Conservation (phyloP, 805 yeast genomes). For the Hermanozyma aechmeae region DNA sequence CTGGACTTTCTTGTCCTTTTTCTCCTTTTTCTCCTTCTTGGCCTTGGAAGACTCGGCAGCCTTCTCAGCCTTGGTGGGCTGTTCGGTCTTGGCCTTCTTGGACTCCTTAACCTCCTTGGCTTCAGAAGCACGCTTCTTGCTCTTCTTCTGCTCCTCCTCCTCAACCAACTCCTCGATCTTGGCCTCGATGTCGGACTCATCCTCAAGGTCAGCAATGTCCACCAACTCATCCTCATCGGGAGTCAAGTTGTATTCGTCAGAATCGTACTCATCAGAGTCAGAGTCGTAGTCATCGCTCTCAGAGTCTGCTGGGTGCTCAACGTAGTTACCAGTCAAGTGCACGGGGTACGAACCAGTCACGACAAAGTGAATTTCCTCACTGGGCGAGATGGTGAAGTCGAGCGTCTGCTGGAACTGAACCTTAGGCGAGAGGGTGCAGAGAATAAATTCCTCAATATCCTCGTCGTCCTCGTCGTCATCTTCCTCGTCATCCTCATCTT, state of each 20-base stretch:
- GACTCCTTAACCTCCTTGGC: slow-evolving; percentile 14
- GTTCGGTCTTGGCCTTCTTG: slow-evolving; percentile 19
- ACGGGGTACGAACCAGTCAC: slow-evolving; percentile 94
- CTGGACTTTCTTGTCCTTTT: slow-evolving; percentile 58
- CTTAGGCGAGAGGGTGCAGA: slow-evolving; percentile 87
- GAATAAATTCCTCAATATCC: slow-evolving; percentile 73
- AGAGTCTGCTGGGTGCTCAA: slow-evolving; percentile 88
- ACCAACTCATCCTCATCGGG: slow-evolving; percentile 69
- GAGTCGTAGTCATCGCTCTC: slow-evolving; percentile 41
- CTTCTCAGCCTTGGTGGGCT: slow-evolving; percentile 19
- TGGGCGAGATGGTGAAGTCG: slow-evolving; percentile 85
- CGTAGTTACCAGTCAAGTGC: slow-evolving; percentile 89
- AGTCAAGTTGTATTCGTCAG: slow-evolving; percentile 57
- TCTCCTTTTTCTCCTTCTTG: slow-evolving; percentile 31
- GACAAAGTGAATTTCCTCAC: slow-evolving; percentile 88
- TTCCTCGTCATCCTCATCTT: slow-evolving; percentile 44
- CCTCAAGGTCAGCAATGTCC: slow-evolving; percentile 55
- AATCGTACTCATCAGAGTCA: slow-evolving; percentile 26
- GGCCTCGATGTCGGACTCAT: slow-evolving; percentile 60
- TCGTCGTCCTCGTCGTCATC: slow-evolving; percentile 59
- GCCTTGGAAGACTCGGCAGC: slow-evolving; percentile 5
- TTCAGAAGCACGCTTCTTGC: slow-evolving; percentile 20
- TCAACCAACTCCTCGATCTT: slow-evolving; percentile 69
- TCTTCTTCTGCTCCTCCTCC: slow-evolving; percentile 37
- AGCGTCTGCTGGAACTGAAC: slow-evolving; percentile 80